phyloP scores from a whole-genome alignment of 2,329 filamentous ascomycete genomes.

The Colletotrichum horii region DNA sequence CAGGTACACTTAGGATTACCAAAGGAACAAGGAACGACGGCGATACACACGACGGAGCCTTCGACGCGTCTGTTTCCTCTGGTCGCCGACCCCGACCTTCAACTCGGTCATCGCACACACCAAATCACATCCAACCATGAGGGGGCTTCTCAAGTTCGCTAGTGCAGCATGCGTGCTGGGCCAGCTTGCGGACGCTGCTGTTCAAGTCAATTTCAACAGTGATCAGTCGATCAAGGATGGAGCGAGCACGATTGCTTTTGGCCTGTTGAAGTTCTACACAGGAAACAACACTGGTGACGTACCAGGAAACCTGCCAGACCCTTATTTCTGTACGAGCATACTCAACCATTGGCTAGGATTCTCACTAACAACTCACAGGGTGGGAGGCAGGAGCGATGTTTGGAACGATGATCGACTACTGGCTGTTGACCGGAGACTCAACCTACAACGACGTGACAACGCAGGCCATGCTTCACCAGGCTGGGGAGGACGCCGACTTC shows the following conservation, averaged over 20 bases:
- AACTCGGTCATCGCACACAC: not conserved
- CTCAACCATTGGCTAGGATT: slow-evolving; percentile 46
- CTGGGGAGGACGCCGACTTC: slow-evolving; percentile 62
- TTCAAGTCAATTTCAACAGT: slow-evolving; percentile 6
- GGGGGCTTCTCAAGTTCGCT: slow-evolving; percentile 3
- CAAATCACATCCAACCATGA: not conserved
- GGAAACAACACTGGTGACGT: slow-evolving; percentile 65
- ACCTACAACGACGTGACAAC: slow-evolving; percentile 66
- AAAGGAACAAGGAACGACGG: not conserved
- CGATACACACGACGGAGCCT: not conserved
- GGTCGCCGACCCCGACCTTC: not conserved
- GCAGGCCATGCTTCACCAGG: slow-evolving; percentile 66
- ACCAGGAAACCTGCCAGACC: slow-evolving; percentile 62
- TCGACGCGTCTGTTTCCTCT: not conserved
- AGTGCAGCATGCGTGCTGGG: slow-evolving; percentile 15
- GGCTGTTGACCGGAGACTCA: slow-evolving; percentile 70
- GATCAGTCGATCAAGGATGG: slow-evolving; percentile 40
- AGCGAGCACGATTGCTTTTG: slow-evolving; percentile 41
- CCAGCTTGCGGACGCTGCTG: slow-evolving; percentile 1
- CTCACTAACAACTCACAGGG: slow-evolving; percentile 53
- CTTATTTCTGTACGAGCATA: slow-evolving; percentile 67
- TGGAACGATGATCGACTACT: slow-evolving; percentile 74
- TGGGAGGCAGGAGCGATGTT: slow-evolving; percentile 79
- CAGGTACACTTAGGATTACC: not conserved
- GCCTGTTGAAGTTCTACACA: slow-evolving; percentile 44